Evolutionary conservation across 345 rosid species (phyloP).

Genomic region (Camelina hispida): DNA sequence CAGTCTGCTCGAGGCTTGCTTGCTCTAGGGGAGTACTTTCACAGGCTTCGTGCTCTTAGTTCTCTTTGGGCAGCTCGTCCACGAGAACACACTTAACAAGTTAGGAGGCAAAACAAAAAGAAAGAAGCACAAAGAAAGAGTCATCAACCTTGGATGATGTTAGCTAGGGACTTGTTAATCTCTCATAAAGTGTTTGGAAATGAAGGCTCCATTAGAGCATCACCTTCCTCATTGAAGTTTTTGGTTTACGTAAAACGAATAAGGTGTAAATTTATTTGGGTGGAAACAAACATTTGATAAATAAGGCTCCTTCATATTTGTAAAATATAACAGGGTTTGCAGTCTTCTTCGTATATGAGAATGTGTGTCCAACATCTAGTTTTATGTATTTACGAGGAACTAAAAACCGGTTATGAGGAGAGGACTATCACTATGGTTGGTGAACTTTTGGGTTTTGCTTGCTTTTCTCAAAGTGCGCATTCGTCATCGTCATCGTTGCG

Average conservation of each 20-base stretch:
- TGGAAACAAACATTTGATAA: neutral
- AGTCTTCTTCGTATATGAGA: neutral
- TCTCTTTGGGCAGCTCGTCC: conserved; percentile 95
- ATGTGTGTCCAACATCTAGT: neutral
- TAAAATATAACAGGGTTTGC: neutral
- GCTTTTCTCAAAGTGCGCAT: too few relatives aligned
- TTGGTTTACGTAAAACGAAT: neutral
- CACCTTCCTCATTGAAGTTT: conserved; percentile 1
- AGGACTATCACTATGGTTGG: too few relatives aligned
- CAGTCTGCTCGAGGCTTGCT: conserved; percentile 90
- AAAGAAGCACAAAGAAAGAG: neutral
- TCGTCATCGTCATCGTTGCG: too few relatives aligned
- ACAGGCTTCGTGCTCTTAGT: conserved; percentile 89
- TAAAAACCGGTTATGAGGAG: too few relatives aligned
- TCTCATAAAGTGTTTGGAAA: neutral
- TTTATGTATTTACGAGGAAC: too few relatives aligned
- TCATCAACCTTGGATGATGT: neutral
- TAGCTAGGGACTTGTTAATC: neutral
- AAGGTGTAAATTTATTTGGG: conserved; percentile 4
- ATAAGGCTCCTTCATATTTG: neutral
- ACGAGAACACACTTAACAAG: conserved; percentile 52
- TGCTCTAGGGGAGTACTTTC: conserved; percentile 76
- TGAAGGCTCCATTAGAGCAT: neutral
- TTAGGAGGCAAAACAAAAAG: conserved; percentile 6
- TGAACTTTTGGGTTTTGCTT: too few relatives aligned